Evolutionary conservation across 2,329 filamentous ascomycete species (phyloP), one percentile per base, ranked within the genome.

Genomic region (Botryotinia globosa): DNA sequence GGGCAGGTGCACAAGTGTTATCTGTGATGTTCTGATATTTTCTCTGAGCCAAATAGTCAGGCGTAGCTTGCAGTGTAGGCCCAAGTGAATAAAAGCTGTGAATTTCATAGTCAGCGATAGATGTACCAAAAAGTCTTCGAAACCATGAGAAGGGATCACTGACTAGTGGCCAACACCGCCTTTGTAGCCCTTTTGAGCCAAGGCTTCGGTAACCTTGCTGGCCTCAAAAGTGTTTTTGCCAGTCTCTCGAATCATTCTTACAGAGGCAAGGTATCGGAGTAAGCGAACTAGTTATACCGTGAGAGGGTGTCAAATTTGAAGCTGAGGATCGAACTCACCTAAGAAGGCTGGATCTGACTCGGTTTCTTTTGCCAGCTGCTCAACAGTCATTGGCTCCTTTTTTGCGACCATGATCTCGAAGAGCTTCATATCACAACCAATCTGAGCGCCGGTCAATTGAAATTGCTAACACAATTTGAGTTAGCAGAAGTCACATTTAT

Each of bases 251-350:
- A 72, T 61, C 51, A 72, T 67, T 29, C 70, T 29, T 14, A 72
- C 70, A 29, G 70, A 72, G 20, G 70, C 48, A 59, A 72, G 70
- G 42, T 72, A 72, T n/a, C 63, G 45, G 29, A 72, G 51, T 8
- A 72, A 45, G 9, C 70, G 61, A 20, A n/a, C 62, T 72, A 37
- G 18, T 34, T 25, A 7, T 51, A 12, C 16, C 2, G 42, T 70
- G 22, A 70, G 29, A 65, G 37, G 29, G 20, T 9, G n/a, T 25
- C 22, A 10, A 32, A 48, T 29, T n/a, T 5, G 34, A 42, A 56
- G 48, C 44, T 10, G 12, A 65, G 32, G 7, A 32, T 29, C 22
- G n/a, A 44, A 18, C 29, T 48, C 29, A 71, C 69, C 34, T 54
- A 56, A 44, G n/a, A 71, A 71, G 16, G 45, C 69, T 3, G 69